A percentile compares a stretch with the other conserved stretches of the same genome.
These are phyloP conservation scores for Aspergillus pseudonomiae DNA, from an alignment of 2,329 filamentous ascomycete genomes.

Conservation along the genomic window DNA sequence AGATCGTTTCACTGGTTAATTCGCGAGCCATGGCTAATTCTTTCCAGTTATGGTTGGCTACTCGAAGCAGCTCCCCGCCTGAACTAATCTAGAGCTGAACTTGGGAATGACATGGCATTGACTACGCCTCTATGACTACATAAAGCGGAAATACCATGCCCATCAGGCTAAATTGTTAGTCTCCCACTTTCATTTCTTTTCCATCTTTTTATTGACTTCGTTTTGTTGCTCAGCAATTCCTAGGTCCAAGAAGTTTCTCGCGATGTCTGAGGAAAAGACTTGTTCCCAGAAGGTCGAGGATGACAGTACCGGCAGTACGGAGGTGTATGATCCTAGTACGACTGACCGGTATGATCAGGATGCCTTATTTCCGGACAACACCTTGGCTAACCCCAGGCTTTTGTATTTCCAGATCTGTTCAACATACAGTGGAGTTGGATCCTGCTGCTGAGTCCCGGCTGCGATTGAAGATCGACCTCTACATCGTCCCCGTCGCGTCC, in stretches of 20 bases:
- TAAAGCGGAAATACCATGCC: not conserved
- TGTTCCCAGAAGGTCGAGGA: not conserved
- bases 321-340: not conserved
- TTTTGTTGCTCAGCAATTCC: not conserved
- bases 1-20: not conserved
- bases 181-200: not conserved
- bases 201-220: not conserved
- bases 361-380: not conserved
- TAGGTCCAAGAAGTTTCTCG: not conserved
- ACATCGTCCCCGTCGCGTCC: conserved; percentile 66
- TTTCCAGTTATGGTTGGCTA: not conserved
- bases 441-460: not conserved
- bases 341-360: not conserved
- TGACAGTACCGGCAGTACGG: not conserved
- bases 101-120: not conserved
- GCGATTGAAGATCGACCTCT: conserved; percentile 23
- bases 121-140: not conserved
- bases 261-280: not conserved
- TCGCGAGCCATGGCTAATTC: not conserved
- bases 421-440: not conserved
- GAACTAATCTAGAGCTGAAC: not conserved
- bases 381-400: not conserved
- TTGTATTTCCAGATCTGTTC: not conserved
- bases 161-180: not conserved
- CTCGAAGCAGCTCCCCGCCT: not conserved